Percentiles rank a stretch among this genome's conserved stretches.
Conservation (phyloP, 352 stramenopile genomes). For the Phytophthora pini region DNA sequence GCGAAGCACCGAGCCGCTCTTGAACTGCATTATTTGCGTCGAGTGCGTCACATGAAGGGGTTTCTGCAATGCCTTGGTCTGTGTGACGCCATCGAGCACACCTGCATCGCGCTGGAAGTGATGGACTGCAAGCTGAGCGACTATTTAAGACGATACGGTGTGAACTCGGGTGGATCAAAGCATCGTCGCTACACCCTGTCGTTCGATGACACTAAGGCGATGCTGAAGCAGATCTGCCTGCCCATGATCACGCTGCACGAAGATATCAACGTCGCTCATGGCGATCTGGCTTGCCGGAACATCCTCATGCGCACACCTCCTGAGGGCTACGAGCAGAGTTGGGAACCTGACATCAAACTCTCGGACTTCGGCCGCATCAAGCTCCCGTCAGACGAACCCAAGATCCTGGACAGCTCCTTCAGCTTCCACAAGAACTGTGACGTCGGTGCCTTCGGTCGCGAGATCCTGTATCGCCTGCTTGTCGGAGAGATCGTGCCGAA, state of each 20-base stretch:
- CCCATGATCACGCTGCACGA: constrained; percentile 85
- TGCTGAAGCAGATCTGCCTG: constrained; percentile 79
- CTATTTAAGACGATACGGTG: constrained; percentile 78
- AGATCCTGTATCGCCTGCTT: constrained; percentile 82
- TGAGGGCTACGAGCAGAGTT: constrained; percentile 83
- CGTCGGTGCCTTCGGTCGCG: constrained; percentile 75
- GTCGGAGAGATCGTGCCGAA: constrained; percentile 84
- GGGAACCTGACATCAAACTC: constrained; percentile 83
- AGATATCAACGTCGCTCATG: constrained; percentile 80
- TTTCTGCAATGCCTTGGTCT: constrained; percentile 86
- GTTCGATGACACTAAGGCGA: constrained; percentile 53
- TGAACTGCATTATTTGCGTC: constrained; percentile 81
- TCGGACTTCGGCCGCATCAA: constrained; percentile 88
- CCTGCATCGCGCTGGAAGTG: constrained; percentile 87
- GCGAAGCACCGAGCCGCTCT: constrained; percentile 82
- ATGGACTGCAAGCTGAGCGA: constrained; percentile 91
- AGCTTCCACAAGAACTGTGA: constrained; percentile 90
- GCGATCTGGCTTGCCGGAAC: constrained; percentile 86
- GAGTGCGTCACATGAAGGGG: constrained; percentile 75
- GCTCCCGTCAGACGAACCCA: constrained; percentile 63
- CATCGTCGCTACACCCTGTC: constrained; percentile 71
- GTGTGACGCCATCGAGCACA: constrained; percentile 86
- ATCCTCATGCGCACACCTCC: constrained; percentile 84
- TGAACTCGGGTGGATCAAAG: constrained; percentile 42
- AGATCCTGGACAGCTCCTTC: constrained; percentile 74